These are phyloP conservation scores for Rhodotorula diobovata DNA, from an alignment of 768 basidiomycete species.

Conservation along the genomic window DNA sequence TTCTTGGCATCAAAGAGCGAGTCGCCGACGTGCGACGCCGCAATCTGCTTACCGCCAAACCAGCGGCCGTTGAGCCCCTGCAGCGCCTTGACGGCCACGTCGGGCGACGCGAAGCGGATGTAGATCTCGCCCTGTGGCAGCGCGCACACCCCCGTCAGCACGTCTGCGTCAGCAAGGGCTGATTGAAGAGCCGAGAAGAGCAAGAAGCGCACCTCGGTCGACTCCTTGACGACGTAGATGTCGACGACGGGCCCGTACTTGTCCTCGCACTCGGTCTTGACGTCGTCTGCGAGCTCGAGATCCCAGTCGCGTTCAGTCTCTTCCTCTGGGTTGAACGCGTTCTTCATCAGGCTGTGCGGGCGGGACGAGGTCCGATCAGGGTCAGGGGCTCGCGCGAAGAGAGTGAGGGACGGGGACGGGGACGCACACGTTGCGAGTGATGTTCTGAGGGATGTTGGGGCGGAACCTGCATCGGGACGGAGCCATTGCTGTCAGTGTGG, in stretches of 20 bases:
- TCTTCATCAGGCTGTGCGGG: slow-evolving; percentile 71
- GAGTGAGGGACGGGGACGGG: too few species aligned
- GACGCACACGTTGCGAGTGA: slow-evolving; percentile 40
- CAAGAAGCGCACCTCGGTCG: slow-evolving; percentile 60
- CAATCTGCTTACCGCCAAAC: slow-evolving; percentile 54
- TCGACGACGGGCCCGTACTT: slow-evolving; percentile 83
- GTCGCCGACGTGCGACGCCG: slow-evolving; percentile 32
- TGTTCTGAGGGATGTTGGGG: slow-evolving; percentile 63
- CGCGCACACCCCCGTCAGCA: too few species aligned
- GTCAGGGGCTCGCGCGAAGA: too few species aligned
- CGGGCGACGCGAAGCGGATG: slow-evolving; percentile 77
- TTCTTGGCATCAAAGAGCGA: slow-evolving; percentile 24
- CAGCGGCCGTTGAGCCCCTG: slow-evolving; percentile 91
- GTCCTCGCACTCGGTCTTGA: slow-evolving; percentile 83
- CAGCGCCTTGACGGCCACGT: slow-evolving; percentile 74
- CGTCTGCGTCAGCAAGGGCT: not conserved
- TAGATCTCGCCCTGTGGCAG: slow-evolving; percentile 98
- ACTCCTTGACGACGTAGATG: slow-evolving; percentile 90
- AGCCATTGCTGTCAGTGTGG: too few species aligned
- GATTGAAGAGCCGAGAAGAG: not conserved
- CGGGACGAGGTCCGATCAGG: not conserved
- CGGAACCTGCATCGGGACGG: slow-evolving; percentile 54
- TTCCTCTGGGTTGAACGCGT: slow-evolving; percentile 97
- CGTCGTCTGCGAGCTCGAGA: slow-evolving; percentile 89
- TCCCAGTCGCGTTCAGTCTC: slow-evolving; percentile 97